Evolutionary conservation across 139 green algal species (phyloP), one percentile per base, ranked within the genome.

Genomic region (Chlorella ohadii): DNA sequence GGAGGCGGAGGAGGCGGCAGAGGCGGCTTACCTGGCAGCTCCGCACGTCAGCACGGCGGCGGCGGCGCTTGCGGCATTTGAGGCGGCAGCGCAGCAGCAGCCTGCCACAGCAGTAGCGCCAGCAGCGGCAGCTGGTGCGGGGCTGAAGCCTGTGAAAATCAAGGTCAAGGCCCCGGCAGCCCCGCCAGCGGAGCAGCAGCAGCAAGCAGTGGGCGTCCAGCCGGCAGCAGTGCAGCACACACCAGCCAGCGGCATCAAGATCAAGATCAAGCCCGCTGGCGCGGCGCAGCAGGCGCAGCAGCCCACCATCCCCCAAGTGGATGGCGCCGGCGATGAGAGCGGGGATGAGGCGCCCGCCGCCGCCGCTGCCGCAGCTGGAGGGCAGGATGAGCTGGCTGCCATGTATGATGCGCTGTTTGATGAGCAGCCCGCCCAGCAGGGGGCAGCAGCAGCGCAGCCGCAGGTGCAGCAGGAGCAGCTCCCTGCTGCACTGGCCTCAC

Each of bases 291-390:
- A 61, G 68, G 55, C 59, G 66, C 66, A 85, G 80, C 41, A 64
- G 80, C 47, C 36, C 25, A 33, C 41, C n/a, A 82, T 82, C 28
- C 68, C 78, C 15, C 78, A 85, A n/a, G 68, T 88, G 23, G 78
- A 82, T 75, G 84, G 56, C 9, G 55, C 78, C 20, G 65, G 27
- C 12, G 67, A 80, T 39, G 84, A 59, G 51, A 59, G 51, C 51
- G 51, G 51, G 12, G 51, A 59, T 59, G 51, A 59, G 15, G 51
- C 51, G 12, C 12, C 51, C 22, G 51, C 51, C 19, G 51, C 51
- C 19, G 51, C 51, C 19, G 51, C 15, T 23, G 51, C 51, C 19
- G 51, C 51, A 59, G 51, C 11, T 9, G 51, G 51, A 23, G 51
- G 51, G 51, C 51, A 22, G 51, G 51, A 82, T 33, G 16, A 63